A percentile compares a stretch with the other conserved stretches of the same genome.
phyloP scores from a whole-genome alignment of 495 filamentous ascomycete genomes.

The Beverwykella pulmonaria region DNA sequence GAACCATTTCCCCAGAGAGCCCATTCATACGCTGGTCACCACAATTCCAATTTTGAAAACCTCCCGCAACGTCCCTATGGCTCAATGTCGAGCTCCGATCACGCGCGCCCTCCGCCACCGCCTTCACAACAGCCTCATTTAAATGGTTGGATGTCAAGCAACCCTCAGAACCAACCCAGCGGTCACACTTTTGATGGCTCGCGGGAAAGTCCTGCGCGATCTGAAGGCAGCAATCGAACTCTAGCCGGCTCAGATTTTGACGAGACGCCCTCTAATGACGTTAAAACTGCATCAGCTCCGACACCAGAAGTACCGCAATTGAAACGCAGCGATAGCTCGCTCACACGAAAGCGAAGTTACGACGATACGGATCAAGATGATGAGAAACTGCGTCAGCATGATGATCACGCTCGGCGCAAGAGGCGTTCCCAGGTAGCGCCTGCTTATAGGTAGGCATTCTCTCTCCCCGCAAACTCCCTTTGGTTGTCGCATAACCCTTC shows the following conservation, averaged over 20 bases:
- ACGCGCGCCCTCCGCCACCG: constrained; percentile 12
- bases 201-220: constrained; percentile 34
- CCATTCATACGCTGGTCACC: constrained; percentile 30
- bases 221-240: constrained; percentile 42
- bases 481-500: background rate
- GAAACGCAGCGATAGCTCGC: constrained; percentile 30
- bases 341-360: constrained; percentile 42
- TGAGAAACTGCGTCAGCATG: constrained; percentile 34
- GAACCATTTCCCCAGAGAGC: constrained; percentile 20
- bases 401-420: constrained; percentile 40
- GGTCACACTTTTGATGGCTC: constrained; percentile 25
- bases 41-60: constrained; percentile 9
- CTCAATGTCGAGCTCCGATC: constrained; percentile 22
- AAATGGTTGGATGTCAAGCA: constrained; percentile 34
- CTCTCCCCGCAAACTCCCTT: background rate
- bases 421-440: constrained; percentile 38
- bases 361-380: constrained; percentile 39
- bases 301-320: constrained; percentile 6
- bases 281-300: constrained; percentile 12
- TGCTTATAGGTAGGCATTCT: constrained; percentile 30
- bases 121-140: constrained; percentile 14
- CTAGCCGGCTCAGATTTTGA: constrained; percentile 44
- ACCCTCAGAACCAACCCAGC: constrained; percentile 6
- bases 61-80: constrained; percentile 30
- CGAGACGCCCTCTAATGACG: constrained; percentile 17